A percentile compares a stretch with the other conserved stretches of the same genome.
Conservation (phyloP, 164 flowering plant genomes). For the Vitis cinerea region DNA sequence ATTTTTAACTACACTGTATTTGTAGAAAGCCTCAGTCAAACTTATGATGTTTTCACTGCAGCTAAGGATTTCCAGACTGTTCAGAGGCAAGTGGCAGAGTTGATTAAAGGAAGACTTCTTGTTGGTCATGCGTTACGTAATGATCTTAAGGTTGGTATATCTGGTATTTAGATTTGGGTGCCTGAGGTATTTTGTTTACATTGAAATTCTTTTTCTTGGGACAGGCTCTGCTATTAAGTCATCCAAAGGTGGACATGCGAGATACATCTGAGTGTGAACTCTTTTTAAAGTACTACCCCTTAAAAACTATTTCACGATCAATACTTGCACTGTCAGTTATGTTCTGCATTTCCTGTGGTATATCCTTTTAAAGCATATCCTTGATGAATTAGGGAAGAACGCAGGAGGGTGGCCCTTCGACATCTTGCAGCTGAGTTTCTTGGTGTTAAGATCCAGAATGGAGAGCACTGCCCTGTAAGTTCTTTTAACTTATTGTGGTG, state of each 20-base stretch:
- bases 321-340: neutral
- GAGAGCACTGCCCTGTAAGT: conserved; percentile 91
- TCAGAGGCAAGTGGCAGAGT: conserved; percentile 76
- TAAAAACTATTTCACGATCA: neutral
- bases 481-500: conserved; percentile 5
- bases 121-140: conserved; percentile 92
- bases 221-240: conserved; percentile 79
- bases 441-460: conserved; percentile 74
- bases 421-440: conserved; percentile 77
- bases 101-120: conserved; percentile 78
- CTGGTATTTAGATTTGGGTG: conserved; percentile 6
- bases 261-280: conserved; percentile 80
- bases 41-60: conserved; percentile 29
- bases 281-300: conserved; percentile 51
- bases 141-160: conserved; percentile 70
- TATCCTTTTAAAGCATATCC: neutral
- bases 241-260: conserved; percentile 78
- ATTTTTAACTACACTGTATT: neutral
- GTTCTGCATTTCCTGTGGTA: neutral
- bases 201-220: conserved; percentile 3
- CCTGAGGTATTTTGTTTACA: neutral
- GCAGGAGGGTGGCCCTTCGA: conserved; percentile 55
- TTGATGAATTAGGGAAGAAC: conserved; percentile 52
- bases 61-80: conserved; percentile 72
- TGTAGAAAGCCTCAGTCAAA: conserved; percentile 3